Percentiles rank a stretch among this genome's conserved stretches.
Evolutionary conservation across 176 grass and related monocot species (phyloP).

Genomic region (Hsuehochloa calcarea): DNA sequence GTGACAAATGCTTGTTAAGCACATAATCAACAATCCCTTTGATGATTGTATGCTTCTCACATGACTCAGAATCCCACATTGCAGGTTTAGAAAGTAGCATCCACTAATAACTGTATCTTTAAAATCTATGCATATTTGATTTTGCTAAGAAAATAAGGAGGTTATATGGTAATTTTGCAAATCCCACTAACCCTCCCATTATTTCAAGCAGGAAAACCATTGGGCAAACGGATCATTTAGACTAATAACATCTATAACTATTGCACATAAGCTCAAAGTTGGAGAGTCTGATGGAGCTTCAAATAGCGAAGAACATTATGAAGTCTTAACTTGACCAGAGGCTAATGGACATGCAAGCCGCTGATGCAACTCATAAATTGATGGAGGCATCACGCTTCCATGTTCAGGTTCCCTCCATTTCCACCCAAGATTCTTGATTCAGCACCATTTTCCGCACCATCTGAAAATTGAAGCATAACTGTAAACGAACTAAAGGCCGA

Average conservation of each 20-base stretch:
- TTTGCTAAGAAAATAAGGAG: no score
- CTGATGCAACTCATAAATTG: constrained; percentile 40
- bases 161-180: no score
- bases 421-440: constrained; percentile 49
- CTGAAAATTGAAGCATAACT: no score
- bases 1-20: constrained; percentile 63
- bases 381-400: constrained; percentile 46
- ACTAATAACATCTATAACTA: no score
- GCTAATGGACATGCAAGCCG: constrained; percentile 46
- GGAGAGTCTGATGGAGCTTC: constrained; percentile 39
- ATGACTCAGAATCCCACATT: constrained; percentile 73
- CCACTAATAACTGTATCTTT: no score
- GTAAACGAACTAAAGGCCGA: no score
- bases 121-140: no score
- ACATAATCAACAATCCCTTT: constrained; percentile 73
- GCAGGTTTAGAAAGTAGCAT: constrained; percentile 39
- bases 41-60: constrained; percentile 81
- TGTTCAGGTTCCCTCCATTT: constrained; percentile 55
- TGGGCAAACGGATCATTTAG: no score
- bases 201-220: no score
- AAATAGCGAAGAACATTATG: constrained; percentile 49
- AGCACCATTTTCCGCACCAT: constrained; percentile 25
- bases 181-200: no score
- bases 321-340: constrained; percentile 51
- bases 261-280: not conserved